Evolutionary conservation across 2,329 filamentous ascomycete genomes (phyloP), one percentile per base, ranked within the genome.

Genomic region (Colletotrichum sp.): DNA sequence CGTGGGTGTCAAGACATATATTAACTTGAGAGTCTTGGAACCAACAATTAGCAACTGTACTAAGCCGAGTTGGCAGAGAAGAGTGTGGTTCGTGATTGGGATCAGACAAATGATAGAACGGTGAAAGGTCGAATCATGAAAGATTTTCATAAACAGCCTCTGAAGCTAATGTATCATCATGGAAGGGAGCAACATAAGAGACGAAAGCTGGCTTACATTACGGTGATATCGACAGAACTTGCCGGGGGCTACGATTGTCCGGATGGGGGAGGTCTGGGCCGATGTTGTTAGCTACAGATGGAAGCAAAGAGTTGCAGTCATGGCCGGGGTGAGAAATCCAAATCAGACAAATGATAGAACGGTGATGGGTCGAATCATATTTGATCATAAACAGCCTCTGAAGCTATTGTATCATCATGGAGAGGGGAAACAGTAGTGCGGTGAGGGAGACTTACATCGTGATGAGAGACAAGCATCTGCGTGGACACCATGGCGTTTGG

Each of bases 301-400:
- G 2, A 5, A 1, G 12, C 59, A 28, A 62, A 13, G 16, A 9
- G 18, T n/a, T 62, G 59, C 59, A 62, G 30, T n/a, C 16, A 18
- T 32, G 7, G 30, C 28, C 24, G n/a, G 18, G 28, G 28, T 5
- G 4, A 13, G 30, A n/a, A 5, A 8, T 62, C 28, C 68, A 34
- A 32, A 26, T 78, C 76, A 77, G 76, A 78, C 65, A 70, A 77
- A 76, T n/a, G 81, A 82, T 80, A 80, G 77, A 79, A 79, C 81
- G 81, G 82, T 84, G 80, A 83, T 79, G 69, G 79, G 84, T 83
- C 79, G 80, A 86, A 86, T 86, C 84, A 86, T 78, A 24, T 59
- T 21, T 32, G 79, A 83, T 87, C 86, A 88, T 88, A 87, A 88
- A 88, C 86, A 88, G 86, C 86, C 86, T 88, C 86, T 86, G 85